Evolutionary conservation across 2,329 filamentous ascomycete genomes (phyloP), one percentile per base, ranked within the genome.

Genomic region (Hirsutella thompsonii): DNA sequence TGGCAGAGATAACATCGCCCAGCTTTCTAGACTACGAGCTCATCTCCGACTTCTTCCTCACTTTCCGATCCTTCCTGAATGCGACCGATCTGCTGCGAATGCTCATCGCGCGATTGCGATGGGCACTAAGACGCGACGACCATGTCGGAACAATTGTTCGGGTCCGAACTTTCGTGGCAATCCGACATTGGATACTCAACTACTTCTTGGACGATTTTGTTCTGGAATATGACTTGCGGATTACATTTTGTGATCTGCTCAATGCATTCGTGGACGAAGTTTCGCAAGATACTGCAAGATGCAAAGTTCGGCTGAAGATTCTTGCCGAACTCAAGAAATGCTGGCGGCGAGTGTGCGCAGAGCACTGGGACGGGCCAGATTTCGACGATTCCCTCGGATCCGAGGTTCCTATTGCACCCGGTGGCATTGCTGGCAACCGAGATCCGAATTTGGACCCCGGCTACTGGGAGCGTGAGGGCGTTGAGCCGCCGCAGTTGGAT

Each of bases 141-240:
- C 87, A 95, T 56, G 79, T 81, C 43, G 92, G 92, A 32, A 84
- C 88, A 55, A 86, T 98, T 40, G 92, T 95, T n/a, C 79, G 90
- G 38, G 93, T 98, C 14, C 78, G 92, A 34, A 93, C 89, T 0
- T 98, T 96, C 64, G 92, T 95, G 20, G 92, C 92, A 8, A 71
- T 96, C 36, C 79, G 92, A 42, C 92, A 98, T 60, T 98, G 92
- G 92, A 89, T 96, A 43, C 64, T 98, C 46, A 98, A 98, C 59
- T 98, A 98, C 60, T 98, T 96, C 50, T 73, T 85, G 42, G 92
- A 98, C 55, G 92, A 98, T 56, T 98, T 94, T 57, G 76, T 93
- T 33, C 62, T 81, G 20, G 79, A 89, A 55, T 80, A 82, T 54
- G 67, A 74, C 36, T 68, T 96, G 26, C 80, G 90, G 8, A 67